Conservation (phyloP, 148 eudicot species). For the Dianthus caryophyllus region DNA sequence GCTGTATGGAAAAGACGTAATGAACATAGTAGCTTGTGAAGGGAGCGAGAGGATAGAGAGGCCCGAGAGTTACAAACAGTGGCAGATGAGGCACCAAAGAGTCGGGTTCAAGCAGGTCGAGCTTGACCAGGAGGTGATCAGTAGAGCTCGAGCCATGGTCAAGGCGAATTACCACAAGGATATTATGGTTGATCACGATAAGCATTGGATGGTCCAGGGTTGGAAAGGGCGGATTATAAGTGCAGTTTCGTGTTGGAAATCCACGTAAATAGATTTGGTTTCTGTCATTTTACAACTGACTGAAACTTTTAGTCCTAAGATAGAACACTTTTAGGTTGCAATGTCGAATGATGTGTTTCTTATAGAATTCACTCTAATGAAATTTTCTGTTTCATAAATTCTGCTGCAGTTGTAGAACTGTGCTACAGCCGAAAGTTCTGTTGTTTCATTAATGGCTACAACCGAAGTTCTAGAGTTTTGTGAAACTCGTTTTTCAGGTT, state of each 20-base stretch:
- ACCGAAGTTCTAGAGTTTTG: no score
- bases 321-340: background rate
- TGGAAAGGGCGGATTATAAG: constrained; percentile 22
- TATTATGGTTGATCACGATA: constrained; percentile 21
- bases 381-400: background rate
- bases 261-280: constrained; percentile 6
- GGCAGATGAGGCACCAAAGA: constrained; percentile 23
- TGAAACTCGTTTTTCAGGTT: no score
- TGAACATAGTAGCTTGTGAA: constrained; percentile 30
- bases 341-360: background rate
- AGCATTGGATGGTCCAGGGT: constrained; percentile 24
- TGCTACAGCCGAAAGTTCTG: no score
- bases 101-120: constrained; percentile 22
- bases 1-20: constrained; percentile 19
- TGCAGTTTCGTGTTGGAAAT: constrained; percentile 21
- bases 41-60: constrained; percentile 28
- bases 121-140: constrained; percentile 14
- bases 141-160: constrained; percentile 21
- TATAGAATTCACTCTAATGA: background rate
- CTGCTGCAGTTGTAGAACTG: background rate
- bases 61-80: constrained; percentile 29
- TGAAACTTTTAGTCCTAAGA: background rate
- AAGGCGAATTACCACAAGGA: constrained; percentile 27
- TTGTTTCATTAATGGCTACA: no score
- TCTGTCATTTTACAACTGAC: background rate